Evolutionary conservation across 1,284 basidiomycete genomes (phyloP), one percentile per base, ranked within the genome.

Genomic region (Boletellus deceptivus): DNA sequence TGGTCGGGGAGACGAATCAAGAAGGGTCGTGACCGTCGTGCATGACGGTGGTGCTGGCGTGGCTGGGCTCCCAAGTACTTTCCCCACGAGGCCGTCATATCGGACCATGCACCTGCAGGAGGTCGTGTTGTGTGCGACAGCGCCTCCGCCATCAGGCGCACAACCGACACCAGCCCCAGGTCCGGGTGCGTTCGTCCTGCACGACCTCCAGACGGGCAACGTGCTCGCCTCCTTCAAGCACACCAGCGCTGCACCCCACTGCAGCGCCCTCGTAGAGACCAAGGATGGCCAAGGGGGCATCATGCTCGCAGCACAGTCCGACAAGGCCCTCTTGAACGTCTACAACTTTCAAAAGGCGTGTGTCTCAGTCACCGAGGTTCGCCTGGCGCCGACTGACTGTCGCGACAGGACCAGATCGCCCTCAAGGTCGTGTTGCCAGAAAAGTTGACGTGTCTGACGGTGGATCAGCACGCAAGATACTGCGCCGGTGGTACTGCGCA

Each of bases 341-440:
- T 93, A 91, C 59, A 82, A 79, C 58, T 93, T 89, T 64, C 91
- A 93, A 77, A 91, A 89, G 72, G 89, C 84, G 54, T 43, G 68
- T 54, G 27, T 38, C 39, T 42, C 38, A 31, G 53, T 49, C 34
- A 41, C 20, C 40, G 40, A 20, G 43, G 25, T 31, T 31, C 33
- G 13, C 20, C 46, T 37, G 37, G 52, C 31, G 22, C 5, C 36
- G 1, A 43, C 46, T 47, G 45, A 54, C 45, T 3, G 14, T 46
- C 37, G 24, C 35, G 56, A 51, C 57, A 95, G 93, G 93, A 96
- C 67, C 93, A 95, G 78, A 76, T 93, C 43, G 80, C 85, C 43
- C 70, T 89, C 46, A 93, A 94, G 68, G 81, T 96, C 40, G 87
- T 98, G 16, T 75, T 98, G 0, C 93, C 96, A 0, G 93, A 98